A percentile compares a stretch with the other conserved stretches of the same genome.
phyloP scores from a whole-genome alignment of 352 stramenopile genomes.

The Pythium volutum region DNA sequence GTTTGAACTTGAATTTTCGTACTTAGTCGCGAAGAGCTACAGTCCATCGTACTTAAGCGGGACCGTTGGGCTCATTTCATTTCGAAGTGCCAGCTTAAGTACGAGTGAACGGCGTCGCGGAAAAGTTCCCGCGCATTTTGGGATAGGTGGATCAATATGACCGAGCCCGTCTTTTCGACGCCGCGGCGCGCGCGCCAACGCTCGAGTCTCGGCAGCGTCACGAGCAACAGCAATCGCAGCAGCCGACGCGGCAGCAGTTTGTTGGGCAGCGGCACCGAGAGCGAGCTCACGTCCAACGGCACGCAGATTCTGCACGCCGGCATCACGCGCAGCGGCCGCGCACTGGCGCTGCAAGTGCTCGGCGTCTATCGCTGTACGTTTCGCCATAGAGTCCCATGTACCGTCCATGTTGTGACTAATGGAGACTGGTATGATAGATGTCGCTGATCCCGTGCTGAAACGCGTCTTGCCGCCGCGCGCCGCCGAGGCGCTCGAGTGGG shows the following conservation, averaged over 20 bases:
- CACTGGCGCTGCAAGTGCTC: constrained; percentile 48
- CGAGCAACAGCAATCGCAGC: not conserved
- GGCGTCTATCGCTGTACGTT: constrained; percentile 53
- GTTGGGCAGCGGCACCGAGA: constrained; percentile 8
- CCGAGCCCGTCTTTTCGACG: constrained; percentile 1
- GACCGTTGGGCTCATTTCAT: too few species aligned
- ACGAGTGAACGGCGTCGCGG: too few species aligned
- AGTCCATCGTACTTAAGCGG: constrained; percentile 7
- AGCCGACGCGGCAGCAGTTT: constrained; percentile 8
- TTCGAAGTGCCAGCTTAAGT: too few species aligned
- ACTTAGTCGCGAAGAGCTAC: not conserved
- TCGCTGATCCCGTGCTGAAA: constrained; percentile 43
- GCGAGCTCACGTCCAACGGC: constrained; percentile 38
- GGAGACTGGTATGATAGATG: constrained; percentile 27
- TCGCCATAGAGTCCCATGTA: too few species aligned
- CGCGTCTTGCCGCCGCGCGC: constrained; percentile 29
- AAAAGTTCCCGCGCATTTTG: not conserved
- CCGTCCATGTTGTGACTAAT: not conserved
- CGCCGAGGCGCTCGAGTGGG: constrained; percentile 11
- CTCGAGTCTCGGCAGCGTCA: not conserved
- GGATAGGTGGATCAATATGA: not conserved
- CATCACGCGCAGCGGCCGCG: constrained; percentile 1
- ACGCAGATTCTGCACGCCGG: constrained; percentile 32
- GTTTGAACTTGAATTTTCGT: constrained; percentile 22
- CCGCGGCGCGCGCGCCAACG: constrained; percentile 13